Evolutionary conservation across 2,329 filamentous ascomycete species (phyloP), one percentile per base, ranked within the genome.

Genomic region (Penicillium glabrum): DNA sequence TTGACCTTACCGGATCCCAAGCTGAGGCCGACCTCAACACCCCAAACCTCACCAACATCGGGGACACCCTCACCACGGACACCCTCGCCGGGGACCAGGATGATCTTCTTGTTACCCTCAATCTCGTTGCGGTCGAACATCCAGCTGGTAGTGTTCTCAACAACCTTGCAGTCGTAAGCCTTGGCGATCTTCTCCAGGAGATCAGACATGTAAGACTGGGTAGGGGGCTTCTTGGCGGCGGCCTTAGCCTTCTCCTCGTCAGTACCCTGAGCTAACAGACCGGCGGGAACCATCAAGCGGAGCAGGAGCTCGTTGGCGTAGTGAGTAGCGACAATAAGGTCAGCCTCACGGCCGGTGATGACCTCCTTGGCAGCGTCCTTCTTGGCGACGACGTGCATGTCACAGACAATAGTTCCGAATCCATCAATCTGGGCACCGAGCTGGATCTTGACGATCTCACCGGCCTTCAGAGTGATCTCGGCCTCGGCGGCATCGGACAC

Each of bases 141-240:
- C 93, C 95, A 99, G 72, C 91, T 96, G 44, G 95, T 99, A 62
- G 95, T 99, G 83, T 93, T 96, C 85, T 99, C 95, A 55, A 99
- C 91, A 26, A 98, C 80, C 75, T 88, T 96, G 83, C 90, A 93
- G 60, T 91, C 93, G 78, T 96, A 99, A 67, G 86, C 83, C 81
- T 96, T 92, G 73, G 88, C 90, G 46, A 98, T 86, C 84, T 95
- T 97, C 79, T 97, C 92, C 50, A 99, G 81, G 62, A 98, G 81
- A 68, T 84, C 83, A 62, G 89, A 95, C 70, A 99, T 98, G 79
- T 92, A 89, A 70, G 85, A 80, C 79, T 98, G 93, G 51, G 89
- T 90, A 56, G 89, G 89, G 53, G 92, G 80, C 82, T 96, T 97
- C 76, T 86, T 85, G 7, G 89, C 81, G 16, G 90, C 84, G 50